These are phyloP conservation scores for Claviceps monticola DNA, from an alignment of 2,329 filamentous ascomycete species.

Conservation along the genomic window DNA sequence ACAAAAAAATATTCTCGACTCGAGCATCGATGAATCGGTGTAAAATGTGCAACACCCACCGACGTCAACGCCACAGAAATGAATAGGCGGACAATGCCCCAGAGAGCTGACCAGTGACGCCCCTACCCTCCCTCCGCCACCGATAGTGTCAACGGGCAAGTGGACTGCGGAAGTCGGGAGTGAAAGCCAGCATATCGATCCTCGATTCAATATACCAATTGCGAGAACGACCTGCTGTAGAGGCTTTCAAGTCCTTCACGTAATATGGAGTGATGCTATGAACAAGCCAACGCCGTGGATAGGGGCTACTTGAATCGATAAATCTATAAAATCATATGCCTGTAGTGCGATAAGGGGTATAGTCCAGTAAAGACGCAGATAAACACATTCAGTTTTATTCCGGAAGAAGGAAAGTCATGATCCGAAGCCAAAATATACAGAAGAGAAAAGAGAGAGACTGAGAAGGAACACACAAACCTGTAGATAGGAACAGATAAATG, in stretches of 20 bases:
- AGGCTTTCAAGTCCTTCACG: too few relatives aligned
- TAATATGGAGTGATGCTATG: too few relatives aligned
- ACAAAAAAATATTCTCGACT: neutral
- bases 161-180: too few relatives aligned
- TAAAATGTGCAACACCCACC: constrained; percentile 24
- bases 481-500: neutral
- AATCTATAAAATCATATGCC: neutral
- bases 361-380: neutral
- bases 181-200: too few relatives aligned
- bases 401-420: too few relatives aligned
- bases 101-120: too few relatives aligned
- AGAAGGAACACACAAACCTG: neutral
- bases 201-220: too few relatives aligned
- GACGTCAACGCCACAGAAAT: constrained; percentile 28
- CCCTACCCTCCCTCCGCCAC: too few relatives aligned
- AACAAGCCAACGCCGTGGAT: neutral
- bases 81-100: constrained; percentile 13
- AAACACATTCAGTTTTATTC: neutral
- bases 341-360: neutral
- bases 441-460: too few relatives aligned
- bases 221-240: too few relatives aligned
- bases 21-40: constrained; percentile 3
- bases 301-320: neutral
- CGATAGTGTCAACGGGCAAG: too few relatives aligned
- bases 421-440: neutral